phyloP scores from a whole-genome alignment of 306 rosid genomes.

The Quercus agrifolia region DNA sequence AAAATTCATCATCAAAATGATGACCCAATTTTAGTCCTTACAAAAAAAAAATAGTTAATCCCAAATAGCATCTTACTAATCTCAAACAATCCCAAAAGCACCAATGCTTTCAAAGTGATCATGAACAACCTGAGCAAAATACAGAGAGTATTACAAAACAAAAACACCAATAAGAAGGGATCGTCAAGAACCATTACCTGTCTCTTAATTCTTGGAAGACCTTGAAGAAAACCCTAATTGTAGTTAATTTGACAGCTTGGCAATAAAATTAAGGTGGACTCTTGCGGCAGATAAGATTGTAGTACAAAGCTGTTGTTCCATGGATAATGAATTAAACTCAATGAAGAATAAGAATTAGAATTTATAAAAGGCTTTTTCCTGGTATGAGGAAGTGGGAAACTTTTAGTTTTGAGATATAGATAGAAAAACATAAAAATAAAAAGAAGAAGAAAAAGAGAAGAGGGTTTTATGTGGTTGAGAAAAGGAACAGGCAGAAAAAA shows the following conservation, averaged over 20 bases:
- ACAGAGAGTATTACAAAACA: not conserved
- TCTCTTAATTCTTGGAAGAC: not conserved
- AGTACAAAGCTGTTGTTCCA: not conserved
- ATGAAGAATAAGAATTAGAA: not conserved
- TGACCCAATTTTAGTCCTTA: conserved; percentile 14
- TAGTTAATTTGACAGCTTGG: conserved; percentile 1
- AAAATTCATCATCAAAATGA: not conserved
- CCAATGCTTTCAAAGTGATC: not conserved
- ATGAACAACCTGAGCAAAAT: not conserved
- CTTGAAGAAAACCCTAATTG: conserved; percentile 8
- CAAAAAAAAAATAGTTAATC: not conserved
- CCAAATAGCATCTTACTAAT: not conserved
- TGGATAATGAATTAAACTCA: not conserved
- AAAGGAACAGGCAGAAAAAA: conserved; percentile 6
- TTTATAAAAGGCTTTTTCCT: not conserved
- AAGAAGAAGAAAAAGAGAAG: not conserved
- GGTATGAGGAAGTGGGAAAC: not conserved
- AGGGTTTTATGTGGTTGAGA: not conserved
- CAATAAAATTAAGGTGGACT: not conserved
- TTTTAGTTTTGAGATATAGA: not conserved
- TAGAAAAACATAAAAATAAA: not conserved
- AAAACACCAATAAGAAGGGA: not conserved
- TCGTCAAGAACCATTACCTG: not conserved
- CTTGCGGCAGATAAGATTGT: not conserved
- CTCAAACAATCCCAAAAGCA: not conserved